phyloP scores from a whole-genome alignment of 2,329 filamentous ascomycete species.

The Verticillium tricorpus region DNA sequence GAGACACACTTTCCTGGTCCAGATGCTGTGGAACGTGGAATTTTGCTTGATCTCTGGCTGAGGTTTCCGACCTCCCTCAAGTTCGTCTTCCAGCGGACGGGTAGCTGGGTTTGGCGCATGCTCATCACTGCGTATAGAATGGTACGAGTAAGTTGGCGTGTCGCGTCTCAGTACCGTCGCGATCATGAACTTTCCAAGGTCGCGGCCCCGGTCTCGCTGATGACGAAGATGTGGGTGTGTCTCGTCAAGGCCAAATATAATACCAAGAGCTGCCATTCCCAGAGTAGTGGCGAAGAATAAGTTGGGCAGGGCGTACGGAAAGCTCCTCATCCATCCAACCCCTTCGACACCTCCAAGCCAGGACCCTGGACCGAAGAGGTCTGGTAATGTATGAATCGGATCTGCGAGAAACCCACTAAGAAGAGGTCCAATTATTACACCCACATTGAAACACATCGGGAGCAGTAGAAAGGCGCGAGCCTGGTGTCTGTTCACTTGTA shows the following conservation, averaged over 20 bases:
- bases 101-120: background rate
- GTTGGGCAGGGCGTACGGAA: constrained; percentile 18
- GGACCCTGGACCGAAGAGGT: constrained; percentile 15
- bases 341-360: constrained; percentile 13
- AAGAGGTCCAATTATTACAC: constrained; percentile 18
- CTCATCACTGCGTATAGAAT: background rate
- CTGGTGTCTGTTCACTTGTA: background rate
- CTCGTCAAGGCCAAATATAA: constrained; percentile 18
- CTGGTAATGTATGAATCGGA: constrained; percentile 12
- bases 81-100: too few species aligned
- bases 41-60: background rate
- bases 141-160: background rate
- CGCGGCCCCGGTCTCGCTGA: constrained; percentile 9
- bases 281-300: constrained; percentile 12
- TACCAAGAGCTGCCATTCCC: constrained; percentile 10
- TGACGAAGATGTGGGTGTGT: constrained; percentile 11
- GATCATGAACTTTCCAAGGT: background rate
- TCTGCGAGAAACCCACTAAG: constrained; percentile 18
- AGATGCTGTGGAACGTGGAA: constrained; percentile 8
- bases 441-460: constrained; percentile 18
- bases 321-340: constrained; percentile 14
- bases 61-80: background rate
- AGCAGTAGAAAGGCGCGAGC: constrained; percentile 15
- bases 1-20: constrained; percentile 13
- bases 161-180: background rate